These are phyloP conservation scores for Speleostelium caveatum DNA, from an alignment of 78 protist genomes.

Conservation along the genomic window DNA sequence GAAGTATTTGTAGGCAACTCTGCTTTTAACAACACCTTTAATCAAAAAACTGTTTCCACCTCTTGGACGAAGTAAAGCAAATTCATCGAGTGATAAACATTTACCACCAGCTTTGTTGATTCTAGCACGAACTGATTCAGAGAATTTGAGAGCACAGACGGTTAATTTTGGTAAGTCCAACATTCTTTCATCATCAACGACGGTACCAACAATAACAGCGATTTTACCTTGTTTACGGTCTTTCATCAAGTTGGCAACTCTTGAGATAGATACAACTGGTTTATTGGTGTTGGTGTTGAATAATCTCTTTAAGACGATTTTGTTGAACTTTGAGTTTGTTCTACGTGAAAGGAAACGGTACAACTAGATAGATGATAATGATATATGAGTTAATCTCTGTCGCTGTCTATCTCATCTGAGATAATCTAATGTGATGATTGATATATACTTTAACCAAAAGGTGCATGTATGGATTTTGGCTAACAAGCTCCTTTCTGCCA, in stretches of 20 bases:
- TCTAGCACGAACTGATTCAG: conserved; percentile 97
- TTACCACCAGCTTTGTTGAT: conserved; percentile 98
- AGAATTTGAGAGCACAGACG: conserved; percentile 97
- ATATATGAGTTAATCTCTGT: conserved; percentile 1
- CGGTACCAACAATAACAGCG: conserved; percentile 98
- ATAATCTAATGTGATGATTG: not conserved
- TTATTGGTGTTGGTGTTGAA: conserved; percentile 90
- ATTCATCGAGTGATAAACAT: conserved; percentile 98
- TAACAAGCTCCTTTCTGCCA: conserved; percentile 81
- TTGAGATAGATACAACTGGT: conserved; percentile 94
- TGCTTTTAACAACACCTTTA: conserved; percentile 94
- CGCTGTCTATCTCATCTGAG: not conserved
- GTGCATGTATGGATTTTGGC: conserved; percentile 82
- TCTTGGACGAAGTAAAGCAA: conserved; percentile 96
- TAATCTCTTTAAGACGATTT: conserved; percentile 95
- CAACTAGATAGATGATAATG: conserved; percentile 76
- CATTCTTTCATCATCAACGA: conserved; percentile 98
- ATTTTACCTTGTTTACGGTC: conserved; percentile 84
- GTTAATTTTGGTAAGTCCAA: conserved; percentile 93
- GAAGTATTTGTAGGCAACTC: conserved; percentile 97
- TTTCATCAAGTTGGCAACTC: conserved; percentile 86
- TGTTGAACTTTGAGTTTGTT: conserved; percentile 97
- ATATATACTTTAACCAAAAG: conserved; percentile 84
- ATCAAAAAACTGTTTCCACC: conserved; percentile 97
- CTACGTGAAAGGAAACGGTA: conserved; percentile 99